Evolutionary conservation across 805 yeast species (phyloP).

Genomic region (Wickerhamiella allomyrinae): DNA sequence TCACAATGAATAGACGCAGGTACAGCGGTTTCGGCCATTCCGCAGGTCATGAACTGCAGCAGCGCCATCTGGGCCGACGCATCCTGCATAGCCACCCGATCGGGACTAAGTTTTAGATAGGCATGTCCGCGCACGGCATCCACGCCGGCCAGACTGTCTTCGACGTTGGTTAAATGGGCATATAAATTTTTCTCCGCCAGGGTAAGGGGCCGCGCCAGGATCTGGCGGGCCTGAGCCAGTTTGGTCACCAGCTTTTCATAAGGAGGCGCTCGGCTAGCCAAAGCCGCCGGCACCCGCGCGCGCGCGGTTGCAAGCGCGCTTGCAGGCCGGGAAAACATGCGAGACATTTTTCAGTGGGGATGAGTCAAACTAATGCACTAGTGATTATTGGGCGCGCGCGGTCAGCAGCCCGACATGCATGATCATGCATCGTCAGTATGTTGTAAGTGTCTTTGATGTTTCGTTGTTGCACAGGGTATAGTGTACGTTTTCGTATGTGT

Average conservation of each 20-base stretch:
- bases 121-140: conserved; percentile 64
- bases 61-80: conserved; percentile 99
- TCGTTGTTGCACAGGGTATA: too few relatives aligned
- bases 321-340: background rate
- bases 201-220: conserved; percentile 69
- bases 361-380: background rate
- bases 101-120: conserved; percentile 87
- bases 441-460: too few relatives aligned
- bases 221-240: conserved; percentile 44
- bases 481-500: too few relatives aligned
- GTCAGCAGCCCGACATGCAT: too few relatives aligned
- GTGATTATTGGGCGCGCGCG: background rate
- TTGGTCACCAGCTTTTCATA: conserved; percentile 59
- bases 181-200: conserved; percentile 89
- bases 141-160: conserved; percentile 52
- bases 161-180: conserved; percentile 83
- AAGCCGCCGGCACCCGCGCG: conserved; percentile 40
- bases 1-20: conserved; percentile 97
- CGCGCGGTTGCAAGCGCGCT: conserved; percentile 13
- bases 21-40: conserved; percentile 71
- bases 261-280: conserved; percentile 69
- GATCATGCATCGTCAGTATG: too few relatives aligned
- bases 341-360: background rate
- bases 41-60: conserved; percentile 95
- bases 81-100: conserved; percentile 98